These are phyloP conservation scores for Trichosporon coremiiforme DNA, from an alignment of 1,284 basidiomycete genomes.

Conservation along the genomic window DNA sequence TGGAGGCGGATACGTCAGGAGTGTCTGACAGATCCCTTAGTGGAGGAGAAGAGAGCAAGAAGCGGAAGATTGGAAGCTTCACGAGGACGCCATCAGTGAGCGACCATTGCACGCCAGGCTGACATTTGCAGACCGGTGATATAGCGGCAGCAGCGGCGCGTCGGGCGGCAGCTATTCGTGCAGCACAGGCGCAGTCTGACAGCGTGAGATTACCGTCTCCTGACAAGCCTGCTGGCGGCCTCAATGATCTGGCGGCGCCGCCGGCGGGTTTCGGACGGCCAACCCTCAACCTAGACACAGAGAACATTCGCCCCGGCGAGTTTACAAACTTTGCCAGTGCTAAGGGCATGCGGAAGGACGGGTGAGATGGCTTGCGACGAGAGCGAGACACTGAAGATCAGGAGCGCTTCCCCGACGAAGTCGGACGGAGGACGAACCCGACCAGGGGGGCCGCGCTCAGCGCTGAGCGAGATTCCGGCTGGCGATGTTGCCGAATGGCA, in stretches of 20 bases:
- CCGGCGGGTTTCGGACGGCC: constrained; percentile 26
- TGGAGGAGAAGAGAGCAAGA: constrained; percentile 21
- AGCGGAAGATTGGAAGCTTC: constrained; percentile 21
- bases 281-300: constrained; percentile 23
- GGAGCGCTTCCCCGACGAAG: constrained; percentile 27
- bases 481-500: constrained; percentile 28
- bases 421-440: constrained; percentile 23
- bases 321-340: constrained; percentile 44
- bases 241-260: constrained; percentile 38
- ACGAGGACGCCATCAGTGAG: not conserved
- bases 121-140: not conserved
- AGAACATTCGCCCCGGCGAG: constrained; percentile 25
- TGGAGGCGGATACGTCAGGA: not conserved
- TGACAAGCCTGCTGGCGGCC: constrained; percentile 40
- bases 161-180: constrained; percentile 35
- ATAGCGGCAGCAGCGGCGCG: constrained; percentile 25
- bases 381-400: constrained; percentile 20
- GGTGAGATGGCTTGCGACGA: constrained; percentile 28
- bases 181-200: constrained; percentile 14
- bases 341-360: constrained; percentile 44
- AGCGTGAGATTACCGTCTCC: constrained; percentile 32
- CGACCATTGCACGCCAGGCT: not conserved
- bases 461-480: constrained; percentile 35
- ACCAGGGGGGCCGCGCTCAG: constrained; percentile 30
- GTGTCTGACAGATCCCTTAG: not conserved